Conservation (phyloP, 2,329 filamentous ascomycete species). For the Fusarium continuum region DNA sequence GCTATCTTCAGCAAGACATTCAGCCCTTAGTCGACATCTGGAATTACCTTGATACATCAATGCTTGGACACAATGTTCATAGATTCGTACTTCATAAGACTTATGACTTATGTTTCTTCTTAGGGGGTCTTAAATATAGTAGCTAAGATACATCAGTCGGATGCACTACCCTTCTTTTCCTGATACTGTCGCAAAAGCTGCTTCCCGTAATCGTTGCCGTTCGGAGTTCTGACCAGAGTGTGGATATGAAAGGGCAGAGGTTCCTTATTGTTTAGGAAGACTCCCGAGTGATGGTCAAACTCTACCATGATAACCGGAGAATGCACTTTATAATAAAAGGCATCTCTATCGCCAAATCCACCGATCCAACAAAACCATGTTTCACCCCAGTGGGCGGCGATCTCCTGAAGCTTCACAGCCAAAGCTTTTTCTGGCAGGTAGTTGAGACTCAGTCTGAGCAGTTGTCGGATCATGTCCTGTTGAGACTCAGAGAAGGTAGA, state of each 20-base stretch:
- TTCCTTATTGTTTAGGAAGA: conserved; percentile 76
- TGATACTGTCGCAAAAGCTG: conserved; percentile 11
- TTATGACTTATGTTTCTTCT: no score
- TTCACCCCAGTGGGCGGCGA: conserved; percentile 65
- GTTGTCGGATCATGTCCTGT: neutral
- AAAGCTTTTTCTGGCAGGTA: conserved; percentile 14
- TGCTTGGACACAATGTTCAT: no score
- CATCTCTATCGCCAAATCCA: conserved; percentile 68
- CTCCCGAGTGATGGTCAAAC: conserved; percentile 80
- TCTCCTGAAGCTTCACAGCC: conserved; percentile 56
- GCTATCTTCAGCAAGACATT: no score
- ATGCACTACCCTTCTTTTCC: neutral
- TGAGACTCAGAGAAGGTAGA: neutral
- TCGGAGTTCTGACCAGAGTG: conserved; percentile 75
- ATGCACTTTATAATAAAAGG: conserved; percentile 80
- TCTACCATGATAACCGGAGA: conserved; percentile 77
- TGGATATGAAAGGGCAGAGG: conserved; percentile 82
- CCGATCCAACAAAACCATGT: conserved; percentile 85
- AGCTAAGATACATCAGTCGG: no score
- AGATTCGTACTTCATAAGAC: no score
- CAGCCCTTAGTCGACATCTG: no score
- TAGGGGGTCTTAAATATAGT: no score
- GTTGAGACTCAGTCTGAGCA: conserved; percentile 1
- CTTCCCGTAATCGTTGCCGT: conserved; percentile 78
- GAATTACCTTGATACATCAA: no score